Base-by-base conservation (phyloP, 2,329 filamentous ascomycete genomes). In the Metarhizium anisopliae region DNA sequence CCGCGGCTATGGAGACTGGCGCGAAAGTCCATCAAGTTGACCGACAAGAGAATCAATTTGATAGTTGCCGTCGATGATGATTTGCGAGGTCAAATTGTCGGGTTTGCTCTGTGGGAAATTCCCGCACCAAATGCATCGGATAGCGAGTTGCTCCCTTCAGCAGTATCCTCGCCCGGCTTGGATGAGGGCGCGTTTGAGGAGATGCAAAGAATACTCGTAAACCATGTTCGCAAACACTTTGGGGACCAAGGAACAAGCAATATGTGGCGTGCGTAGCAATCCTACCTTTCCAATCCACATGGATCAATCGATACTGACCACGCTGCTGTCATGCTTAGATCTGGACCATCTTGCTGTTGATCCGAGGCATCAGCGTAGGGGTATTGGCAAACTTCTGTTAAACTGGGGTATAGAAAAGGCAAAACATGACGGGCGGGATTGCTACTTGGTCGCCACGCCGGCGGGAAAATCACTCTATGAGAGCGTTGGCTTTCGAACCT, bases 81-180 rank as follows among this genome's bases (percentile, higher is more conserved):
- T 8, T 45, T 55, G 10, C 51, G 47, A 43, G 55, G 42, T 35
- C 29, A 53, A 45, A 55, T 63, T 2, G 61, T 63, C 30, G 61
- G 60, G 14, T 62, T 58, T 52, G 59, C 56, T 2, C 58, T 62
- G 55, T 63, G 61, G 61, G 56, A 60, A n/a, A 51, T 57, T 25
- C 55, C 60, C 16, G 52, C 52, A 13, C 47, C 38, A 14, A 53
- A 56, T 36, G 53, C 40, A 25, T 56, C 58, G 13, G 57, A 57
- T 38, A 14, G 36, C 36, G 10, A 10, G 10, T 10, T 40, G 36
- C 36, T 40, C 10, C 36, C 36, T 10, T 40, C 36, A 14, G 36
- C 36, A 14, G 36, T 40, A 11, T 10, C 10, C 10, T 40, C 36
- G 36, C 36, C 36, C 36, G 57, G 50, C 14, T 47, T 63, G 16